Evolutionary conservation across 768 basidiomycete genomes (phyloP).

Genomic region (Fistulinella prunicolor): DNA sequence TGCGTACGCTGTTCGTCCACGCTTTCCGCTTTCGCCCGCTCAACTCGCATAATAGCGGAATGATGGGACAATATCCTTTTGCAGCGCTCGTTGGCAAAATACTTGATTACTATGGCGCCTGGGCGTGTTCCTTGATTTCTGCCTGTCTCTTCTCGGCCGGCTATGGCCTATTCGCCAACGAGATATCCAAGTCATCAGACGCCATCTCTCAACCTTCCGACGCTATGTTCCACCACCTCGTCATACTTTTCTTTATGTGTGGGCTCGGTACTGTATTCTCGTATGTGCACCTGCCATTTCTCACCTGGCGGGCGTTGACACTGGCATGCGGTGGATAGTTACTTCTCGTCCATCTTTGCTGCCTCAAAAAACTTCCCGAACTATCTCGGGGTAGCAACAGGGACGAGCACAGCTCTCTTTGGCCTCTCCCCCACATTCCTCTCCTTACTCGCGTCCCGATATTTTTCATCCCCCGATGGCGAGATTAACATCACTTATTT

Average conservation of each 20-base stretch:
- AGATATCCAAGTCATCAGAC: constrained; percentile 48
- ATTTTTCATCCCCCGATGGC: constrained; percentile 49
- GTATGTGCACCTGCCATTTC: constrained; percentile 42
- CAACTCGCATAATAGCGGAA: constrained; percentile 48
- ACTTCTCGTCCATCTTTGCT: constrained; percentile 73
- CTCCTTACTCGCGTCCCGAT: constrained; percentile 58
- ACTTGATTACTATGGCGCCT: constrained; percentile 65
- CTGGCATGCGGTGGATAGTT: constrained; percentile 33
- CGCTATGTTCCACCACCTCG: constrained; percentile 50
- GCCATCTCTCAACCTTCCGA: constrained; percentile 36
- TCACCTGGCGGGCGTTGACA: constrained; percentile 1
- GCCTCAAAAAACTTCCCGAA: constrained; percentile 69
- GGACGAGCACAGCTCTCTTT: constrained; percentile 67
- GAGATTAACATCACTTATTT: constrained; percentile 50
- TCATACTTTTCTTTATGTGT: constrained; percentile 56
- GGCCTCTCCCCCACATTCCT: constrained; percentile 80
- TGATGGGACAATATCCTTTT: constrained; percentile 80
- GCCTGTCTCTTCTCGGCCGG: constrained; percentile 56
- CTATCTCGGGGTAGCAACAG: constrained; percentile 64
- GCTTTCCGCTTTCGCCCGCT: not conserved
- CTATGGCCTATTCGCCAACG: constrained; percentile 60
- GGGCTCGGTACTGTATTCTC: constrained; percentile 72
- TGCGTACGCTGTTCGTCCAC: constrained; percentile 55
- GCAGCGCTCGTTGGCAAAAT: constrained; percentile 66
- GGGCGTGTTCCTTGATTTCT: constrained; percentile 61